Percentiles rank a stretch among this genome's conserved stretches.
Evolutionary conservation across 345 rosid genomes (phyloP).

Genomic region (Murraya paniculata): DNA sequence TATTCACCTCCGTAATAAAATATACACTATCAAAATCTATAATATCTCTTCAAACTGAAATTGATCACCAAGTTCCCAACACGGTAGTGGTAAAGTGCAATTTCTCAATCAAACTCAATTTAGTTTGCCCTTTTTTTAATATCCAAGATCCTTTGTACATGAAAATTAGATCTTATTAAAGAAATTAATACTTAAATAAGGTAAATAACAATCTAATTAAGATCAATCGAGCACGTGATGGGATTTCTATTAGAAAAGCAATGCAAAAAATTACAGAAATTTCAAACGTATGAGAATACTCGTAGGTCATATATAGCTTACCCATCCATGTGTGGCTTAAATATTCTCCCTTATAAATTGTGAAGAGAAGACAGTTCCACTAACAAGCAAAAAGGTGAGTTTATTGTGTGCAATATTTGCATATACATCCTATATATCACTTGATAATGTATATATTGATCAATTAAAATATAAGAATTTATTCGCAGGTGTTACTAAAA

Average conservation of each 20-base stretch:
- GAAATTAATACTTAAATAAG: too few species aligned
- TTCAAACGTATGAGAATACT: not conserved
- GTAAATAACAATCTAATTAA: not conserved
- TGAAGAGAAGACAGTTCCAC: not conserved
- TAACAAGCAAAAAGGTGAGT: not conserved
- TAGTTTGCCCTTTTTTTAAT: too few species aligned
- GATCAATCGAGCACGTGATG: not conserved
- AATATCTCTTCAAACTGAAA: too few species aligned
- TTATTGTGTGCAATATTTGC: not conserved
- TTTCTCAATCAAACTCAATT: too few species aligned
- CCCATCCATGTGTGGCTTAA: not conserved
- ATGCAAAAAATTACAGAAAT: not conserved
- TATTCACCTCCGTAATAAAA: too few species aligned
- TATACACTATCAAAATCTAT: too few species aligned
- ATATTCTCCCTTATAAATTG: not conserved
- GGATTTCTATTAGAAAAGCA: not conserved
- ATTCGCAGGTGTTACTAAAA: too few species aligned
- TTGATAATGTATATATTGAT: not conserved
- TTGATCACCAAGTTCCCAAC: too few species aligned
- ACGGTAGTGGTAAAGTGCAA: too few species aligned
- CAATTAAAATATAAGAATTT: not conserved
- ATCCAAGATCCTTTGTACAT: too few species aligned
- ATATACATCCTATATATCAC: not conserved
- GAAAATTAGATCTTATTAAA: too few species aligned
- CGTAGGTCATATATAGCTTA: not conserved